Percentiles rank a stretch among this genome's conserved stretches.
phyloP scores from a whole-genome alignment of 805 yeast species.

The Torulaspora microellipsoides region DNA sequence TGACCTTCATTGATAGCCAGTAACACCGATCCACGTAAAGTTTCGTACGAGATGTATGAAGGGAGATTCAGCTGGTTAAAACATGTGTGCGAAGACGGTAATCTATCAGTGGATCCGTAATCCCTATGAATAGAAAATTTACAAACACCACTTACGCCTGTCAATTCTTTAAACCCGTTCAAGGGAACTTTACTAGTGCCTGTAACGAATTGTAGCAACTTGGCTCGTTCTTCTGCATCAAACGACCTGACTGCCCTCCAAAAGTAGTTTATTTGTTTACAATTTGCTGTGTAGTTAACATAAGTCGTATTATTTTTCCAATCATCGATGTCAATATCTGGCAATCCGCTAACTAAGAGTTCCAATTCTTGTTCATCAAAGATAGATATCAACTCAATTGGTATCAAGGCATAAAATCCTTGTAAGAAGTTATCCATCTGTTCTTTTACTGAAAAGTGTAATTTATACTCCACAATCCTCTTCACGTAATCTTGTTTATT shows the following conservation, averaged over 20 bases:
- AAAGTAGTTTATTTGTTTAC: conserved; percentile 90
- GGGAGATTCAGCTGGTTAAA: conserved; percentile 94
- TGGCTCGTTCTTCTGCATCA: conserved; percentile 91
- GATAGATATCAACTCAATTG: conserved; percentile 73
- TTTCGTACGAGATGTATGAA: conserved; percentile 84
- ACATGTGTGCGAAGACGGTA: conserved; percentile 96
- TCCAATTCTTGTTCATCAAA: conserved; percentile 96
- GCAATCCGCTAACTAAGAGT: conserved; percentile 86
- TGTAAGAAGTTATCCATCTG: conserved; percentile 80
- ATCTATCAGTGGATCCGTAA: conserved; percentile 75
- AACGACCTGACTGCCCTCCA: conserved; percentile 97
- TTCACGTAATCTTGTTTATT: conserved; percentile 88
- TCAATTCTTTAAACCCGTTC: conserved; percentile 85
- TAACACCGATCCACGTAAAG: conserved; percentile 71
- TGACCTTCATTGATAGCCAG: conserved; percentile 91
- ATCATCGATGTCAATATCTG: conserved; percentile 92
- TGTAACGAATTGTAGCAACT: conserved; percentile 88
- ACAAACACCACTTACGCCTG: conserved; percentile 81
- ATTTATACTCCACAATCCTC: conserved; percentile 78
- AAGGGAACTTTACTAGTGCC: conserved; percentile 96
- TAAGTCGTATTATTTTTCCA: conserved; percentile 87
- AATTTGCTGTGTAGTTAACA: conserved; percentile 74
- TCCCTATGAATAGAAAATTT: conserved; percentile 88
- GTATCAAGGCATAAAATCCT: conserved; percentile 89
- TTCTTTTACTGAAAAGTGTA: conserved; percentile 76